A percentile compares a stretch with the other conserved stretches of the same genome.
phyloP scores from a whole-genome alignment of 495 filamentous ascomycete genomes.

The Penicillium coffeae region DNA sequence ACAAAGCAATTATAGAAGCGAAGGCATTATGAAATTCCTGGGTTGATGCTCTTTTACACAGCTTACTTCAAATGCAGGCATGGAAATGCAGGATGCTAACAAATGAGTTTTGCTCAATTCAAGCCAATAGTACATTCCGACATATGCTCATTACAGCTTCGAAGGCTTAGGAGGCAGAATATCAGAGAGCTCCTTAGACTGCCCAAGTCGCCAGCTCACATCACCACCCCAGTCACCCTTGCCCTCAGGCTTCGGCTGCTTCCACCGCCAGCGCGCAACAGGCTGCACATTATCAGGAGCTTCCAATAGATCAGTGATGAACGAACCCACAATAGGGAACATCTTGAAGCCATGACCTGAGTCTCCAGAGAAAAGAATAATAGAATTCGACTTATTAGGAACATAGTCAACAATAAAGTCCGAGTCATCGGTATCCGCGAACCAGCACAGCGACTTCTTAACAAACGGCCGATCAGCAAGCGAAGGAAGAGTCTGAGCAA shows the following conservation, averaged over 20 bases:
- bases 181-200: slow-evolving; percentile 30
- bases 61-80: no score
- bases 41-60: no score
- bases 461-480: slow-evolving; percentile 49
- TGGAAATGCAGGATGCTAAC: no score
- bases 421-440: slow-evolving; percentile 51
- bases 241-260: slow-evolving; percentile 16
- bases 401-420: slow-evolving; percentile 55
- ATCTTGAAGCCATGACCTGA: slow-evolving; percentile 57
- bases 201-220: slow-evolving; percentile 39
- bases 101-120: no score
- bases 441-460: slow-evolving; percentile 51
- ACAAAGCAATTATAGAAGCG: no score
- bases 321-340: slow-evolving; percentile 50
- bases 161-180: slow-evolving; percentile 19
- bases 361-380: slow-evolving; percentile 48
- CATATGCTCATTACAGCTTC: slow-evolving; percentile 23
- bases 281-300: slow-evolving; percentile 22
- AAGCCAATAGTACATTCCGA: no score
- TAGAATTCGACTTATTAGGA: slow-evolving; percentile 36
- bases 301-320: slow-evolving; percentile 40
- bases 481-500: slow-evolving; percentile 47
- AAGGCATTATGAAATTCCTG: no score
- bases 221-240: slow-evolving; percentile 35
- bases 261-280: slow-evolving; percentile 45